These are phyloP conservation scores for Cercospora berteroae DNA, from an alignment of 2,329 filamentous ascomycete species.

Conservation along the genomic window DNA sequence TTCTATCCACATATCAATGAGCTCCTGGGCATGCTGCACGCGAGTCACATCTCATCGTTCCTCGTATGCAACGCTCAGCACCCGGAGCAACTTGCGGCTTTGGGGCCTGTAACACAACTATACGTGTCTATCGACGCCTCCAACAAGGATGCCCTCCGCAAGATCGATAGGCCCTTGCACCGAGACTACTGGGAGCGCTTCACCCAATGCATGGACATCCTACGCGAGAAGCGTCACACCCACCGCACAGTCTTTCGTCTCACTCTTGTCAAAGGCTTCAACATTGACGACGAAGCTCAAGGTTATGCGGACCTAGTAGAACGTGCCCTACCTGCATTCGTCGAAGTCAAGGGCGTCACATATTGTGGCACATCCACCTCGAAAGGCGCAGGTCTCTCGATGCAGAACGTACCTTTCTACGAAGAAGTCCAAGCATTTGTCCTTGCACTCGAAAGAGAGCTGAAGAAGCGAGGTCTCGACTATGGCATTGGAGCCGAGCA, in stretches of 20 bases:
- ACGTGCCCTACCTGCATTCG: slow-evolving; percentile 81
- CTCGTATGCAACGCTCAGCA: slow-evolving; percentile 97
- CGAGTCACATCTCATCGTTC: slow-evolving; percentile 85
- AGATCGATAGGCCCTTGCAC: slow-evolving; percentile 88
- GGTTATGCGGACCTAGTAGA: slow-evolving; percentile 90
- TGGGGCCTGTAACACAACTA: slow-evolving; percentile 86
- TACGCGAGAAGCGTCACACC: slow-evolving; percentile 75
- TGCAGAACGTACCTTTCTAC: slow-evolving; percentile 97
- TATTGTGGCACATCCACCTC: slow-evolving; percentile 91
- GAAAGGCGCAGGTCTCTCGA: slow-evolving; percentile 81
- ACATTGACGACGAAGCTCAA: slow-evolving; percentile 86
- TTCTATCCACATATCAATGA: slow-evolving; percentile 98
- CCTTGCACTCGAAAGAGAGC: slow-evolving; percentile 65
- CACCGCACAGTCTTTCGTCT: slow-evolving; percentile 93
- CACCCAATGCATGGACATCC: slow-evolving; percentile 82
- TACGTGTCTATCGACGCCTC: slow-evolving; percentile 96
- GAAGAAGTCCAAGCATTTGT: slow-evolving; percentile 85
- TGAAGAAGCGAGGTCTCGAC: slow-evolving; percentile 66
- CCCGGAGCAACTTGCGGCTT: slow-evolving; percentile 78
- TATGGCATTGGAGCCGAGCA: slow-evolving; percentile 96
- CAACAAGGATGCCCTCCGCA: slow-evolving; percentile 80
- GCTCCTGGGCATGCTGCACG: slow-evolving; percentile 78
- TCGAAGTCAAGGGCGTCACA: slow-evolving; percentile 95
- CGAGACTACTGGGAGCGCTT: slow-evolving; percentile 98
- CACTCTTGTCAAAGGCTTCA: slow-evolving; percentile 96